Evolutionary conservation across 768 basidiomycete species (phyloP), one percentile per base, ranked within the genome.

Genomic region (Clitopilus hobsonii): DNA sequence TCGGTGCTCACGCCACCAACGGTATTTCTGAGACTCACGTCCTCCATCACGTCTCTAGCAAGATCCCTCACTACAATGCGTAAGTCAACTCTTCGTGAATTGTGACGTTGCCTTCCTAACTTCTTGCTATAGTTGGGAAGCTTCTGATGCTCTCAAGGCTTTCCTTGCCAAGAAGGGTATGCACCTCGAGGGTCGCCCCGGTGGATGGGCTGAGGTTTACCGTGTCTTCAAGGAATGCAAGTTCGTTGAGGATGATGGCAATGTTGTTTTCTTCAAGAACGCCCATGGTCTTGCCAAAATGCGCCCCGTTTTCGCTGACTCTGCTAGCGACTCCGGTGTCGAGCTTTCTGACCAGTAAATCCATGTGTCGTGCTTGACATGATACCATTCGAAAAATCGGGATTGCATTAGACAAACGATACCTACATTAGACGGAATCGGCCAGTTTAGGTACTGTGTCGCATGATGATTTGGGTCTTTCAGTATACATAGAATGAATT

Each of bases 21-120:
- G 93, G 94, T 61, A 94, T 97, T 67, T 92, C 90, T 3, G 93
- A 96, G 76, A 96, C 93, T 26, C 94, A 96, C 69, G 88, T 97
- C 55, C 73, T 85, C 22, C 96, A 98, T 72, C 96, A 98, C 70
- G 83, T 96, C 57, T 85, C 81, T 58, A 91, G 88, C 81, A 96
- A 95, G 76, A 98, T 99, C 60, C 96, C 96, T 18, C 96, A 99
- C 70, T 98, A 94, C 69, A 75, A 92, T 58, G 90, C 91, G 74
- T 86, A 64, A 63, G 81, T 74, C 7, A 36, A 18, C 32, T 24
- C 38, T n/a, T 18, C 27, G 25, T 22, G 0, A 0, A 20, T 5
- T 13, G 14, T 27, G 30, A 18, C 7, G 14, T n/a, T 45, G 30
- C 50, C 60, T 20, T 63, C 36, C 22, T 5, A 36, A 32, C 3